phyloP scores from a whole-genome alignment of 371 early-diverging fungal species.

The Apophysomyces ossiformis region DNA sequence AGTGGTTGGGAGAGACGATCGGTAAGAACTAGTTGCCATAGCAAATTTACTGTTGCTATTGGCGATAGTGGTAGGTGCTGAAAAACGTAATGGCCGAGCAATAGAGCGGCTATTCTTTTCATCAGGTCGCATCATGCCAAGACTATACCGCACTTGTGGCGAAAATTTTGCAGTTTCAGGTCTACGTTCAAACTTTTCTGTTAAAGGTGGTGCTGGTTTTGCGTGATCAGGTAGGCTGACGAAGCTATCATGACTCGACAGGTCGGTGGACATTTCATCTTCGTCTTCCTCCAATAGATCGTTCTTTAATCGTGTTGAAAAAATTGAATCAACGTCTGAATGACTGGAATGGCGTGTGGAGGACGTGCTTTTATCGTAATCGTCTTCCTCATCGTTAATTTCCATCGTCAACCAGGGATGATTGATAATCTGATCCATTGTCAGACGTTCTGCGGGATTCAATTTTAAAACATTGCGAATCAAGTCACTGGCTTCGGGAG shows the following conservation, averaged over 20 bases:
- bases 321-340: slow-evolving; percentile 38
- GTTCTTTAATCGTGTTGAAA: slow-evolving; percentile 18
- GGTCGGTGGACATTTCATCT: slow-evolving; percentile 23
- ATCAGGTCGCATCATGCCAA: slow-evolving; percentile 23
- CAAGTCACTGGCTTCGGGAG: slow-evolving; percentile 51
- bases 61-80: slow-evolving; percentile 32
- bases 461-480: slow-evolving; percentile 64
- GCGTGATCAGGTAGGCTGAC: slow-evolving; percentile 7
- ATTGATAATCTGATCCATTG: slow-evolving; percentile 65
- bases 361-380: slow-evolving; percentile 29
- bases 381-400: slow-evolving; percentile 36
- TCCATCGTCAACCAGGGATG: slow-evolving; percentile 72
- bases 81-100: slow-evolving; percentile 37
- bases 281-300: slow-evolving; percentile 25
- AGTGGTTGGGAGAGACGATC: slow-evolving; percentile 32
- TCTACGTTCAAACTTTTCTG: not conserved
- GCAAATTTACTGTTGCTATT: slow-evolving; percentile 24
- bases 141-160: slow-evolving; percentile 34
- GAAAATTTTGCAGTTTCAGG: slow-evolving; percentile 22
- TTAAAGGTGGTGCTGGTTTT: slow-evolving; percentile 1
- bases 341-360: slow-evolving; percentile 32
- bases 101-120: slow-evolving; percentile 12
- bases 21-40: slow-evolving; percentile 21
- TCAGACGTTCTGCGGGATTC: slow-evolving; percentile 67
- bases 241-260: slow-evolving; percentile 22